Base-by-base conservation (phyloP, 2,329 filamentous ascomycete genomes). In the Epichloe uncinata region DNA sequence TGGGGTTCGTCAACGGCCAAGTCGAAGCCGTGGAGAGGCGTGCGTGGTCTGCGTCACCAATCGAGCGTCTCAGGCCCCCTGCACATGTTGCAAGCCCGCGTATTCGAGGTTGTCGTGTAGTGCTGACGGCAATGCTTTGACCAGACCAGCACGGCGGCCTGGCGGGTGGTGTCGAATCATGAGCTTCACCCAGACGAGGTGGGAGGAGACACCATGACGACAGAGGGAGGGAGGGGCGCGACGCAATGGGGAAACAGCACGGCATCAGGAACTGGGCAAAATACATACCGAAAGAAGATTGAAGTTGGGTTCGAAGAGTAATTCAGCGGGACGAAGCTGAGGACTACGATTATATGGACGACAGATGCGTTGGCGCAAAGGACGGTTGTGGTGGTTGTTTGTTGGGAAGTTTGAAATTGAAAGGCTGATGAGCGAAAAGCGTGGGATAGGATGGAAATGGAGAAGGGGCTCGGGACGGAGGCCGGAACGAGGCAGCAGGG, bases 201-300 rank as follows among this genome's bases (percentile, higher is more conserved):
- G 40, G 44, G 45, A 46, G 41, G 45, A 42, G 37, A 44, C 38
- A 59, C 59, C 65, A 69, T 69, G 66, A 68, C 66, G 66, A 69
- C 63, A 67, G 66, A 57, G 57, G 57, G 59, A 55, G 58, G 22
- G 22, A 22, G 22, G 57, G 58, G 60, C 59, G 61, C 54, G 42
- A 41, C 36, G 35, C 42, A 44, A 36, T 16, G 48, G 51, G 47
- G 42, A n/a, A n/a, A 52, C 49, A 48, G 50, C 42, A 47, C 26
- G 42, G 45, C 45, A 51, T 49, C 49, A 52, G 37, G 33, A 50
- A 43, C 40, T 44, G 42, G 30, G 50, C 49, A 41, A n/a, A 38
- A 44, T 42, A 54, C 47, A 18, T 30, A 56, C 54, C 50, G 41
- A 26, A 41, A 34, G n/a, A 45, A 33, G 40, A 50, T 40, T 44